Base-by-base conservation (phyloP, 805 yeast genomes). In the Soucietia sequanensis region DNA sequence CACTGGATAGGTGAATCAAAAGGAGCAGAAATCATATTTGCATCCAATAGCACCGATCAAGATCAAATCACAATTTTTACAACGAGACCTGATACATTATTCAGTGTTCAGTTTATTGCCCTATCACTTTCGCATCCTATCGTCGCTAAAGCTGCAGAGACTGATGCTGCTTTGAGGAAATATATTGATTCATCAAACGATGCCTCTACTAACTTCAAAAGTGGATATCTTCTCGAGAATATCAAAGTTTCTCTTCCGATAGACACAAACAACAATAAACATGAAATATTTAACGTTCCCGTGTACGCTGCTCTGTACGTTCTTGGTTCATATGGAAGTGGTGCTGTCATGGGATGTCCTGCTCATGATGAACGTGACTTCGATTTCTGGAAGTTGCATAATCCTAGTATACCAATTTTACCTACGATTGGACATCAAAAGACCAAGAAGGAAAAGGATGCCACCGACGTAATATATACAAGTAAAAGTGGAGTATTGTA, bases 281-380 rank as follows among this genome's bases (percentile, higher is more conserved):
- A 11, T 1, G 29, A 35, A 5, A 21, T 20, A 0, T 62, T 30
- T 36, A 52, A 58, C 3, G 39, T 91, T 4, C 97, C 97, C 0
- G 78, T 91, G 0, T 93, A 76, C 63, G 90, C 75, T 2, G 96
- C 98, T 0, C 95, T 96, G 0, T 93, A 90, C 57, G 98, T 91
- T 0, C 55, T 91, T 23, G 80, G 84, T 4, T 64, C 75, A 3
- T 91, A 91, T 53, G 97, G 97, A 1, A 78, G 78, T 37, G 96
- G 96, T 25, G 95, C 96, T 1, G 98, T 91, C 0, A 91, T 93
- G 98, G 99, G 99, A 1, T 87, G 95, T 49, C 99, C 99, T 2
- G 96, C 84, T 0, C 97, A 90, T 57, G 98, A 93, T 58, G 65
- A 68, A 29, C 72, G 98, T 41, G 99, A 93, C 52, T 77, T 54